Percentiles rank a stretch among this genome's conserved stretches.
Evolutionary conservation across 2,329 filamentous ascomycete species (phyloP).

Genomic region (Clonostachys rosea): DNA sequence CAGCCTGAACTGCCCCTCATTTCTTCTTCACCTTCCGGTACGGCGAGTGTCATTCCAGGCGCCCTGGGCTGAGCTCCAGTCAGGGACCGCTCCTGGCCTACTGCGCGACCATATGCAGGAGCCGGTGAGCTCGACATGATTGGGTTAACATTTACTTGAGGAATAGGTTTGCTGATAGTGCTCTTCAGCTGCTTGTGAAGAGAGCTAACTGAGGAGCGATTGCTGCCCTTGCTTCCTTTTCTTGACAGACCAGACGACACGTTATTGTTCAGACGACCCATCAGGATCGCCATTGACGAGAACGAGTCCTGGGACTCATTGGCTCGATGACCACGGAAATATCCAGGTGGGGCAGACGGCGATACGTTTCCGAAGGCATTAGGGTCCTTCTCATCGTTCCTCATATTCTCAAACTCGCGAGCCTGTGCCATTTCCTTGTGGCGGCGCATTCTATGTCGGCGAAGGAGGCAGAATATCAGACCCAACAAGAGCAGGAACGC

Average conservation of each 20-base stretch:
- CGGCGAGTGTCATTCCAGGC: neutral
- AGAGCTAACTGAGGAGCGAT: slow-evolving; percentile 42
- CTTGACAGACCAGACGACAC: slow-evolving; percentile 36
- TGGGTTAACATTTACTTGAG: slow-evolving; percentile 29
- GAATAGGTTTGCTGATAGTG: slow-evolving; percentile 57
- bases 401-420: neutral
- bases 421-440: slow-evolving; percentile 34
- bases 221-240: slow-evolving; percentile 52
- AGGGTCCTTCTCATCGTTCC: slow-evolving; percentile 51
- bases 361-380: slow-evolving; percentile 41
- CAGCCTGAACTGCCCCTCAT: slow-evolving; percentile 65
- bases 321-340: slow-evolving; percentile 46
- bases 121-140: slow-evolving; percentile 31
- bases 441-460: slow-evolving; percentile 47
- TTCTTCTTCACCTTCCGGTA: slow-evolving; percentile 28
- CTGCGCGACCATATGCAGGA: slow-evolving; percentile 28
- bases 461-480: slow-evolving; percentile 59
- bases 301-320: slow-evolving; percentile 52
- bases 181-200: slow-evolving; percentile 60
- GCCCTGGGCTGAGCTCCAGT: slow-evolving; percentile 17
- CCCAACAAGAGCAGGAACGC: slow-evolving; percentile 69
- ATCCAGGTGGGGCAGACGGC: slow-evolving; percentile 22
- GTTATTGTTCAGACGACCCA: slow-evolving; percentile 53
- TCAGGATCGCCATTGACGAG: slow-evolving; percentile 61
- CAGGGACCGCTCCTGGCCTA: slow-evolving; percentile 25